These are phyloP conservation scores for Simplicillium sp. DNA, from an alignment of 2,329 filamentous ascomycete genomes.

Conservation along the genomic window DNA sequence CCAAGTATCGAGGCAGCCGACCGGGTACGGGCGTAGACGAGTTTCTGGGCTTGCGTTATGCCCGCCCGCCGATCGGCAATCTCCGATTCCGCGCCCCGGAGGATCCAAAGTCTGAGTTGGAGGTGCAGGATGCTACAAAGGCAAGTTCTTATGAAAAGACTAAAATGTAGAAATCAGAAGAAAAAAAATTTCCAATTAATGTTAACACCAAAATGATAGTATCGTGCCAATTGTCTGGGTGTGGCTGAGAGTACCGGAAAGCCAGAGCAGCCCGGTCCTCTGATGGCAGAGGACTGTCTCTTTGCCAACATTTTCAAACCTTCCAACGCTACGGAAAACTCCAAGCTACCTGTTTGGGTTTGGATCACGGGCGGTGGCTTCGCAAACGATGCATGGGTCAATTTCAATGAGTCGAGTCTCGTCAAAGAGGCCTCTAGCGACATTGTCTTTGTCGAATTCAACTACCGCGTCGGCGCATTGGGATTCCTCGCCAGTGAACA, in stretches of 20 bases:
- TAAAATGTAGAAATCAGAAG: background rate
- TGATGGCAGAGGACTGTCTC: constrained; percentile 34
- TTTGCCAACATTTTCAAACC: constrained; percentile 40
- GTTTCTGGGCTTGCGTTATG: constrained; percentile 41
- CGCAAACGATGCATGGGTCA: constrained; percentile 34
- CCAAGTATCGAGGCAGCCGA: constrained; percentile 29
- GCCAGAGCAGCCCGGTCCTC: background rate
- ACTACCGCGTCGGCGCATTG: constrained; percentile 53
- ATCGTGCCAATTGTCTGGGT: constrained; percentile 34
- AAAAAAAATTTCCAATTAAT: no score
- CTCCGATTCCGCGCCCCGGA: constrained; percentile 41
- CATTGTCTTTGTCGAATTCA: constrained; percentile 50
- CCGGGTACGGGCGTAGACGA: constrained; percentile 29
- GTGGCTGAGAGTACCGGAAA: constrained; percentile 13
- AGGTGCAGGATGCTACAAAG: constrained; percentile 24
- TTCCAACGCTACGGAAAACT: constrained; percentile 13
- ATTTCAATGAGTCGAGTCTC: constrained; percentile 40
- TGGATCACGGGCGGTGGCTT: constrained; percentile 38
- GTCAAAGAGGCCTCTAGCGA: constrained; percentile 31
- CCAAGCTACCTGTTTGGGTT: constrained; percentile 27
- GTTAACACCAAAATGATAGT: constrained; percentile 18
- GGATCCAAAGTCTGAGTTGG: constrained; percentile 24
- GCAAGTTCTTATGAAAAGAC: constrained; percentile 13
- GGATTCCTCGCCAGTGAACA: constrained; percentile 53
- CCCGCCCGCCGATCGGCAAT: constrained; percentile 37